These are phyloP conservation scores for Talaromyces thailandensis DNA, from an alignment of 495 filamentous ascomycete species.

Conservation along the genomic window DNA sequence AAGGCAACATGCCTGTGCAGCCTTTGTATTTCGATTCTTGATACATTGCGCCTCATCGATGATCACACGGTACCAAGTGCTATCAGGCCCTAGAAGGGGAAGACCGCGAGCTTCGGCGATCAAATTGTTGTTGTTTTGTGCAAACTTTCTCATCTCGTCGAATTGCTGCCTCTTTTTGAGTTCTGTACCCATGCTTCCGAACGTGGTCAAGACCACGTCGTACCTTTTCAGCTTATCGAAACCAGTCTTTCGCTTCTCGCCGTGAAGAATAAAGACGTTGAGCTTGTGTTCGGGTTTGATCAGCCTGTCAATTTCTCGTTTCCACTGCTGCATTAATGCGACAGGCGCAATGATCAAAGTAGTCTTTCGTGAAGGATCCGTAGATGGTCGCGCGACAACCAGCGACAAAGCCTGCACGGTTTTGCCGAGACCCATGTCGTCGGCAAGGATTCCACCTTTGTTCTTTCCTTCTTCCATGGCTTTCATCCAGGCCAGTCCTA, in stretches of 20 bases:
- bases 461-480: conserved; percentile 68
- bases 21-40: conserved; percentile 72
- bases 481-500: conserved; percentile 77
- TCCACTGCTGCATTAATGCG: conserved; percentile 84
- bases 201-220: conserved; percentile 89
- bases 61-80: conserved; percentile 75
- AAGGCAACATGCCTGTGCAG: conserved; percentile 49
- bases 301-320: conserved; percentile 70
- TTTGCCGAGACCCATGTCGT: conserved; percentile 96
- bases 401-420: conserved; percentile 87
- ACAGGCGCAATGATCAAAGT: conserved; percentile 85
- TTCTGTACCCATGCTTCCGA: conserved; percentile 68
- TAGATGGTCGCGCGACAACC: conserved; percentile 62
- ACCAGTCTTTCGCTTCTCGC: conserved; percentile 38
- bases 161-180: conserved; percentile 46
- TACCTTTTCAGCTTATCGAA: conserved; percentile 56
- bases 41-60: conserved; percentile 92
- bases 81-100: conserved; percentile 54
- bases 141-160: conserved; percentile 17
- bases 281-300: conserved; percentile 54
- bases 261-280: conserved; percentile 60
- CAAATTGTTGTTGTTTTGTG: conserved; percentile 9
- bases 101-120: conserved; percentile 22
- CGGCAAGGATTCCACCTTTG: conserved; percentile 78
- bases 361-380: conserved; percentile 58